Conservation (phyloP, 2,329 filamentous ascomycete genomes). For the Cadophora malorum region DNA sequence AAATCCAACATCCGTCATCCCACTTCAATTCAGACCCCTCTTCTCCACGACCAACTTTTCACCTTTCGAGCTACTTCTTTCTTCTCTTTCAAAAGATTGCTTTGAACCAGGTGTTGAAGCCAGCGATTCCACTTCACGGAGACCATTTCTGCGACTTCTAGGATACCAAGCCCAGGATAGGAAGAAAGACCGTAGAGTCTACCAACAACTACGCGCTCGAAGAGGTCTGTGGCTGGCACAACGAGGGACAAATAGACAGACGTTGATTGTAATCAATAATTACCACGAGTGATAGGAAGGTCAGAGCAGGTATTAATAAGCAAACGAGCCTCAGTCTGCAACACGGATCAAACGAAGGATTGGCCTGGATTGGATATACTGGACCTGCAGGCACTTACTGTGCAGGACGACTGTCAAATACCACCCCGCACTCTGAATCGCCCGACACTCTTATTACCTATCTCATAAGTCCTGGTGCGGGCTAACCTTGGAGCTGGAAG, state of each 20-base stretch:
- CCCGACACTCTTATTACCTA: neutral
- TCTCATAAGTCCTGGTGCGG: neutral
- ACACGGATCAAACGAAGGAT: conserved; percentile 19
- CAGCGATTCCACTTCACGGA: neutral
- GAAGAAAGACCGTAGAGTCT: neutral
- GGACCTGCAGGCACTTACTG: conserved; percentile 16
- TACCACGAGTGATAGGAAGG: neutral
- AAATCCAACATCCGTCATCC: conserved; percentile 22
- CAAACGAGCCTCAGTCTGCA: conserved; percentile 12
- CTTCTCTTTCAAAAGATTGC: neutral
- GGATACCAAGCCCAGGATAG: neutral
- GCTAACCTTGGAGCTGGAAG: neutral
- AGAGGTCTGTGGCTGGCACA: neutral
- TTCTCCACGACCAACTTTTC: neutral
- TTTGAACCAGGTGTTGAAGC: neutral
- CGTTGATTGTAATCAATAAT: conserved; percentile 1
- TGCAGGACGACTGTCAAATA: neutral
- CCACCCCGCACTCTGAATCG: neutral
- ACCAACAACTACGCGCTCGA: neutral
- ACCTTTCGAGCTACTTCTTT: neutral
- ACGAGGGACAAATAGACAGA: neutral
- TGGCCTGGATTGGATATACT: conserved; percentile 12
- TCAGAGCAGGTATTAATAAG: neutral
- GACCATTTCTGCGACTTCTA: neutral
- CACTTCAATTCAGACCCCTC: conserved; percentile 21